A percentile compares a stretch with the other conserved stretches of the same genome.
phyloP scores from a whole-genome alignment of 192 early-diverging fungal genomes.

The Coemansia sp. region DNA sequence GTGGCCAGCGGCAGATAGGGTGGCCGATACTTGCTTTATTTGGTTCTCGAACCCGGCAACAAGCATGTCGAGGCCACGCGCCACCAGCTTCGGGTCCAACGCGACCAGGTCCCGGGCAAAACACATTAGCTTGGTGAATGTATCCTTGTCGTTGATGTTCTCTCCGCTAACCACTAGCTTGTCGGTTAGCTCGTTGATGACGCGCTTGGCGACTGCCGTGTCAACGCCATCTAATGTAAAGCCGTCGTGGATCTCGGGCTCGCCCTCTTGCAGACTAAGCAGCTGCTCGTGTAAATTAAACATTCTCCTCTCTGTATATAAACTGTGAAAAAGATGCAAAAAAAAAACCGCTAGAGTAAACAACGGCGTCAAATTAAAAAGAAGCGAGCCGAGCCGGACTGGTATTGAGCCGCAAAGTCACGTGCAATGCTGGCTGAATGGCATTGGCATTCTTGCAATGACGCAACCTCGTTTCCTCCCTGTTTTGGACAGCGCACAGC shows the following conservation, averaged over 20 bases:
- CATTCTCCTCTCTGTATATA: conserved; percentile 15
- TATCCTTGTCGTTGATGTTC: conserved; percentile 31
- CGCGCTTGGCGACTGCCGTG: conserved; percentile 38
- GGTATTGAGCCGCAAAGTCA: too few relatives aligned
- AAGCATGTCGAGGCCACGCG: conserved; percentile 67
- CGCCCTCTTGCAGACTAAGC: conserved; percentile 58
- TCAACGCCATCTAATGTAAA: conserved; percentile 42
- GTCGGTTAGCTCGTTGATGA: conserved; percentile 55
- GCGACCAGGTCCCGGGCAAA: conserved; percentile 51
- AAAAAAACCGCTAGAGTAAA: neutral
- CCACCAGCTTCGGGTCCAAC: conserved; percentile 45
- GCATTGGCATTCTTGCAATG: neutral
- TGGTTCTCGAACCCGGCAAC: conserved; percentile 69
- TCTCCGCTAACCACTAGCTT: conserved; percentile 46
- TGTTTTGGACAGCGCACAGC: neutral
- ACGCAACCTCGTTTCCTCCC: neutral
- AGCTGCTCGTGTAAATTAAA: conserved; percentile 62
- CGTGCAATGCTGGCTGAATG: too few relatives aligned
- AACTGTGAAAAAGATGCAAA: neutral
- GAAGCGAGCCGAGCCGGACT: neutral
- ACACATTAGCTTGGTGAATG: conserved; percentile 32
- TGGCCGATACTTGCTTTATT: conserved; percentile 58
- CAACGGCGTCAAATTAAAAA: neutral
- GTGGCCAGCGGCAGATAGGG: conserved; percentile 65
- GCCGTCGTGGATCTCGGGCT: conserved; percentile 39